Evolutionary conservation across 495 filamentous ascomycete species (phyloP), one percentile per base, ranked within the genome.

Genomic region (Podospora pseudoanserina): DNA sequence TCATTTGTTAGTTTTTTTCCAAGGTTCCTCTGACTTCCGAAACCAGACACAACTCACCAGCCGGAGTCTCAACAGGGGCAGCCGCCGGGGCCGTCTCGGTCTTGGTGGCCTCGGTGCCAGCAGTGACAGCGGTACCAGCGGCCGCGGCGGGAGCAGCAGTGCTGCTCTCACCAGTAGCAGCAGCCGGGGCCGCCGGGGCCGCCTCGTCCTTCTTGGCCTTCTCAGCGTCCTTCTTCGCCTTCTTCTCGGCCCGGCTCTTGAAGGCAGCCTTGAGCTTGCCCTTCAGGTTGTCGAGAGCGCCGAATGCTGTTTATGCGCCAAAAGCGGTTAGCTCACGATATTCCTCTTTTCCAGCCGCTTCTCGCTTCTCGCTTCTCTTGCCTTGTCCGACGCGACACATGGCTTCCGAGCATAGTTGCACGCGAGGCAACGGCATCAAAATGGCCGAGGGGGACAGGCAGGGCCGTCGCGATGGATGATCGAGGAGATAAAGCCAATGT

Each of bases 201-300:
- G 63, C 59, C 11, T 56, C 13, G 49, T 64, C 62, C 57, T 49
- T 49, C 39, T 49, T 49, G 39, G 62, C 67, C 4, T 67, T 28
- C 68, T 73, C 60, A 55, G 66, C 44, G 39, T 65, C 67, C 4
- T 67, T 28, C 68, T 73, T 63, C 63, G 66, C 44, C 69, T 67
- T 72, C 71, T 72, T 72, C 34, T 72, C 71, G 58, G 7, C 30
- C 63, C 68, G 73, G 68, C 68, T 76, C 71, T 73, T 77, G 73
- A 79, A 79, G 67, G 72, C 72, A 49, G 71, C 72, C 76, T 77
- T 78, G 63, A 79, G 72, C 76, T 77, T 78, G 20, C 65, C 70
- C 67, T 71, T 74, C 28, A 79, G 60, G 73, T 78, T 78, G 70
- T 74, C 74, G 64, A 78, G 64, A 5, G 77, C 73, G 28, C 65